Base-by-base conservation (phyloP, 768 basidiomycete species). In the Amanita inopinata region DNA sequence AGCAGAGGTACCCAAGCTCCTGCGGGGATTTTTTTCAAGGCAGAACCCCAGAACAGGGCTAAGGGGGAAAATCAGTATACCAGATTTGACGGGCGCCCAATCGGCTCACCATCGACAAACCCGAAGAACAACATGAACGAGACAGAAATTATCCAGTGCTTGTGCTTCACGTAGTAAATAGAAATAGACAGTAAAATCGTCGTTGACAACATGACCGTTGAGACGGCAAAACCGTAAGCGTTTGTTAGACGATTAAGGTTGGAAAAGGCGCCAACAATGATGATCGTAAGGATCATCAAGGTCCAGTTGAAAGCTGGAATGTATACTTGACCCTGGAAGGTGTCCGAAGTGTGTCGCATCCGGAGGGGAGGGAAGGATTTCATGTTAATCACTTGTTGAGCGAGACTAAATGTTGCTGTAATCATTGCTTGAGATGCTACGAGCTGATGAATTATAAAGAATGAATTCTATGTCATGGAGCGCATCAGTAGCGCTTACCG, bases 1-100 rank as follows among this genome's bases (percentile, higher is more conserved):
- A 69, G 64, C 8, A 83, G 63, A 1, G 81, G 76, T 6, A 81
- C 78, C 77, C 79, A 83, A 2, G 78, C 81, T 12, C 81, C 80
- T 15, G 66, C 58, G 0, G 79, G 78, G 3, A 81, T 65, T 54
- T 82, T 80, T 52, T 67, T 74, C 45, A 80, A 52, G 0, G 76
- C 58, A 0, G 80, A 74, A 18, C 78, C 80, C 74, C 76, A 81
- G 61, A 83, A 83, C 11, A 80, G 60, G 48, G 44, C 64, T 65
- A 31, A 14, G 37, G 24, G 2, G 14, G 7, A 38, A 18, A 12
- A 15, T 12, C 14, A 15, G 24, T 12, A 34, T 2, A 38, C 9
- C 12, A 27, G 5, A 1, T 23, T 9, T 12, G n/a, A 15, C 22
- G 12, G 22, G 12, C 14, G 23, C 15, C 3, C 8, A 7, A n/a